Conservation (phyloP, 208 protist genomes). For the Trypanosoma conorhini region DNA sequence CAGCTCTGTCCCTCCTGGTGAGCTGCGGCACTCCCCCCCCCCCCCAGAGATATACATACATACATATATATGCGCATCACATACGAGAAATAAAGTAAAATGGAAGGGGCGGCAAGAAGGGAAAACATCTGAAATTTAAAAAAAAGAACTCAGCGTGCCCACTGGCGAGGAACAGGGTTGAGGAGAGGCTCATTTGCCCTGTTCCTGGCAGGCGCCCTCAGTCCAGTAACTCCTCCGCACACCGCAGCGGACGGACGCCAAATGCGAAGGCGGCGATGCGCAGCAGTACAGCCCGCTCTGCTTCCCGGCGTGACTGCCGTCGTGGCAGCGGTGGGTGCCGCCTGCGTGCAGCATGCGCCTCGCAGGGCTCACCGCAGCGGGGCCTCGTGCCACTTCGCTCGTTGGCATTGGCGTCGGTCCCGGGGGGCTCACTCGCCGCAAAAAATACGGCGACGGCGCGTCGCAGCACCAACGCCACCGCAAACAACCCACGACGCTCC, state of each 20-base stretch:
- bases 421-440: background rate
- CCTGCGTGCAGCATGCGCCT: background rate
- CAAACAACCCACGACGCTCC: conserved; percentile 15
- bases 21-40: too few species aligned
- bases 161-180: background rate
- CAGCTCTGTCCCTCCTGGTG: too few species aligned
- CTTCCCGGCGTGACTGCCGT: conserved; percentile 11
- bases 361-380: background rate
- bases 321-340: background rate
- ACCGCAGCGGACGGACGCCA: conserved; percentile 12
- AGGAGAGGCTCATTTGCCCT: background rate
- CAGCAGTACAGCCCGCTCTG: conserved; percentile 4
- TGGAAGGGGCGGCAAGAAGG: background rate
- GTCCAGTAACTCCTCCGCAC: conserved; percentile 9
- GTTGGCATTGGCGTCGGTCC: background rate
- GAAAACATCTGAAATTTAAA: background rate
- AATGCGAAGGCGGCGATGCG: conserved; percentile 17
- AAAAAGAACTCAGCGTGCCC: background rate
- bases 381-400: background rate
- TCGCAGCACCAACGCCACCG: conserved; percentile 12
- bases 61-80: too few species aligned
- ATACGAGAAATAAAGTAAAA: background rate
- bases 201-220: background rate
- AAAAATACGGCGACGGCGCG: background rate
- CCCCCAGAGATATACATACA: too few species aligned